Evolutionary conservation across 2,329 filamentous ascomycete genomes (phyloP).

Genomic region (Aspergillus fructus): DNA sequence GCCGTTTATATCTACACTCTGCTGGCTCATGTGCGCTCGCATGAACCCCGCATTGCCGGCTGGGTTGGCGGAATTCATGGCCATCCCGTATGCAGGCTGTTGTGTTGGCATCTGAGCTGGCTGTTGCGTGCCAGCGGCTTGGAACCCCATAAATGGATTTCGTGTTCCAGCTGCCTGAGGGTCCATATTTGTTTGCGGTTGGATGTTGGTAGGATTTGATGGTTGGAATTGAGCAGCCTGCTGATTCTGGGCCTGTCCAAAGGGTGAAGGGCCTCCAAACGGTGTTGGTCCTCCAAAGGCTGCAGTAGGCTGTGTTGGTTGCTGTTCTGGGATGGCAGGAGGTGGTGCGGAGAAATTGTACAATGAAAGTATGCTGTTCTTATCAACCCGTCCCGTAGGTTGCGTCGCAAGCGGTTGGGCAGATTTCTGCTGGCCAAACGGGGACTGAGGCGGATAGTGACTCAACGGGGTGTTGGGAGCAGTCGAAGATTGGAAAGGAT

Average conservation of each 20-base stretch:
- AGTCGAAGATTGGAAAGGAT: slow-evolving; percentile 34
- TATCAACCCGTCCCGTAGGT: slow-evolving; percentile 45
- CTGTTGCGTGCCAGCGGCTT: slow-evolving; percentile 7
- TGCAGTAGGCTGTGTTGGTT: slow-evolving; percentile 23
- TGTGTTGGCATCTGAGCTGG: slow-evolving; percentile 9
- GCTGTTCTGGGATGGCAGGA: slow-evolving; percentile 36
- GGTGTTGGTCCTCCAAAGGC: slow-evolving; percentile 21
- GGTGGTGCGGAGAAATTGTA: slow-evolving; percentile 45
- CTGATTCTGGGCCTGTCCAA: slow-evolving; percentile 24
- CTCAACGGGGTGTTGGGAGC: slow-evolving; percentile 26
- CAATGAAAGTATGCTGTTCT: slow-evolving; percentile 47
- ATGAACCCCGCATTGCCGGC: slow-evolving; percentile 17
- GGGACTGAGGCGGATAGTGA: slow-evolving; percentile 27
- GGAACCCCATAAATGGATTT: slow-evolving; percentile 26
- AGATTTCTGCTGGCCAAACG: slow-evolving; percentile 20
- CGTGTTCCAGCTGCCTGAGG: slow-evolving; percentile 23
- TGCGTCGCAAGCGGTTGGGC: slow-evolving; percentile 38
- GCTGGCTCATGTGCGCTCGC: slow-evolving; percentile 46
- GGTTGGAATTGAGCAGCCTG: slow-evolving; percentile 13
- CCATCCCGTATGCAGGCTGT: slow-evolving; percentile 17
- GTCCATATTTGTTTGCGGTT: slow-evolving; percentile 16
- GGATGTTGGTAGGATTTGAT: slow-evolving; percentile 11
- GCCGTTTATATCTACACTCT: slow-evolving; percentile 49
- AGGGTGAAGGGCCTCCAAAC: slow-evolving; percentile 20
- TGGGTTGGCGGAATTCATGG: slow-evolving; percentile 14